Evolutionary conservation across 2,329 filamentous ascomycete genomes (phyloP).

Genomic region (Orbilia brochopaga): DNA sequence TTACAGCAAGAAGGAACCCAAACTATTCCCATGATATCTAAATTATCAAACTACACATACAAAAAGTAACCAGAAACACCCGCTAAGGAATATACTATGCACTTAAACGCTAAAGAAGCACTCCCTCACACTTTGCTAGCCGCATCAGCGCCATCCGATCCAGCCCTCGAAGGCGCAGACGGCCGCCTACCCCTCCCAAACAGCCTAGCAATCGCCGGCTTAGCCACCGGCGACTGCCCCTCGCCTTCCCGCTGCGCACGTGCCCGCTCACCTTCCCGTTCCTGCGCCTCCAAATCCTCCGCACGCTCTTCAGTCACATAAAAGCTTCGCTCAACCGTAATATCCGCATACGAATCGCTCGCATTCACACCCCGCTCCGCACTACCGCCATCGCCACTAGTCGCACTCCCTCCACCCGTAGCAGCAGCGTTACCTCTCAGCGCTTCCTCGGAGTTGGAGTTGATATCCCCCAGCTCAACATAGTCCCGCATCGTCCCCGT

Average conservation of each 20-base stretch:
- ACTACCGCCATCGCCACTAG: not conserved
- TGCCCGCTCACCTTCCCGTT: constrained; percentile 5
- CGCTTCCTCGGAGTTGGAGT: constrained; percentile 6
- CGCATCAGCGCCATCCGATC: not conserved
- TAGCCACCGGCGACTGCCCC: constrained; percentile 13
- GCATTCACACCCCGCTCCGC: not conserved
- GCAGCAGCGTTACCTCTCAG: not conserved
- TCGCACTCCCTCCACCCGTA: not conserved
- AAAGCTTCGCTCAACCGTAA: constrained; percentile 42
- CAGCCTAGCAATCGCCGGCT: constrained; percentile 19
- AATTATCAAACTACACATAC: too few species aligned
- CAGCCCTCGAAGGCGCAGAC: constrained; percentile 31
- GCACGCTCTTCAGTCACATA: constrained; percentile 36
- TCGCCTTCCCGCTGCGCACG: not conserved
- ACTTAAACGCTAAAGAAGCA: not conserved
- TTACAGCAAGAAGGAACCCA: too few species aligned
- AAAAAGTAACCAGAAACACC: too few species aligned
- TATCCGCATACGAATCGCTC: constrained; percentile 38
- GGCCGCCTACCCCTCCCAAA: constrained; percentile 23
- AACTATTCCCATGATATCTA: too few species aligned
- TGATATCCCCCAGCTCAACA: constrained; percentile 25
- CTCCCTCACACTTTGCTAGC: not conserved
- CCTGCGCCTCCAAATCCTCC: constrained; percentile 28
- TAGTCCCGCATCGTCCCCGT: constrained; percentile 14
- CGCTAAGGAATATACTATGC: too few species aligned